Conservation (phyloP, 345 rosid genomes). For the Streptanthus diversifolius region DNA sequence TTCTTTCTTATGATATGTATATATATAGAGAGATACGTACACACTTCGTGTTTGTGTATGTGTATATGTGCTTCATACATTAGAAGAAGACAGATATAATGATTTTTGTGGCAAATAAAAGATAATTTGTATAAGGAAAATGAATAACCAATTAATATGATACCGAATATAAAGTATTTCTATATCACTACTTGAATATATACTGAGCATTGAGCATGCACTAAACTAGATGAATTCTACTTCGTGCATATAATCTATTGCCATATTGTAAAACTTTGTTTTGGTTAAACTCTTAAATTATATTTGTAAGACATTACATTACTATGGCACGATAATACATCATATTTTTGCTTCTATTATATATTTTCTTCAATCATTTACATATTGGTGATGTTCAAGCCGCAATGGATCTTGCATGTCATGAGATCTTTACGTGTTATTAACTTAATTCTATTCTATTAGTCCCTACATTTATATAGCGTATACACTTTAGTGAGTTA, state of each 20-base stretch:
- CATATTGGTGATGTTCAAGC: not conserved
- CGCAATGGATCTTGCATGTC: slow-evolving; percentile 33
- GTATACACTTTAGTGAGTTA: slow-evolving; percentile 22
- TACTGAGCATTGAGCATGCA: not conserved
- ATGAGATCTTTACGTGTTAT: slow-evolving; percentile 27
- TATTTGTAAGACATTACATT: too few relatives aligned
- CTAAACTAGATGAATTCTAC: not conserved
- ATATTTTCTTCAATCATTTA: slow-evolving; percentile 16
- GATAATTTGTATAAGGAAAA: slow-evolving; percentile 13
- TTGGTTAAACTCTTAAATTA: too few relatives aligned
- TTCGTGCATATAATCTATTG: not conserved
- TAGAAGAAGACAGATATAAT: not conserved
- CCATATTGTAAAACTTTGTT: not conserved
- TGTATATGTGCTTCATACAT: not conserved
- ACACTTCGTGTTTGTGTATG: slow-evolving; percentile 4
- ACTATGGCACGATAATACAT: not conserved
- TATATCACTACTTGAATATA: not conserved
- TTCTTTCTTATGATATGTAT: slow-evolving; percentile 14
- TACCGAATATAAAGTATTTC: not conserved
- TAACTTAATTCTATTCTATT: not conserved
- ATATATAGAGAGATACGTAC: slow-evolving; percentile 23
- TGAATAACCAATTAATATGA: slow-evolving; percentile 6
- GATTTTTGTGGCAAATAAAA: not conserved
- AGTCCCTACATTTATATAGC: slow-evolving; percentile 4
- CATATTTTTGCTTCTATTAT: not conserved